These are phyloP conservation scores for Solanum piurae DNA, from an alignment of 257 asterid genomes.

Conservation along the genomic window DNA sequence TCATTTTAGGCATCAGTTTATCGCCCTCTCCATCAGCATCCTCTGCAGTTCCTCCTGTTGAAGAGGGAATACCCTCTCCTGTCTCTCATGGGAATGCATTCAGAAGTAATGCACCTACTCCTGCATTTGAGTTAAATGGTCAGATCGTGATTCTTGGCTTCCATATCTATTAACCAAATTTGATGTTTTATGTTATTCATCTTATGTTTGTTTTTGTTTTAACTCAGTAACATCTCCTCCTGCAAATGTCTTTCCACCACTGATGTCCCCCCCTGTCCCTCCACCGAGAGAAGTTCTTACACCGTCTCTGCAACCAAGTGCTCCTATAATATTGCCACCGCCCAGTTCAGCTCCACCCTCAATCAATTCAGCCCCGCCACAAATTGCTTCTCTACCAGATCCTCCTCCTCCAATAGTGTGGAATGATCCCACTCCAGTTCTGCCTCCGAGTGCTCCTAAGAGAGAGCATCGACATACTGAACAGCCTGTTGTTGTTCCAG, in stretches of 20 bases:
- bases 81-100: constrained; percentile 10
- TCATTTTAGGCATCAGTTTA: constrained; percentile 13
- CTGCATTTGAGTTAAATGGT: constrained; percentile 40
- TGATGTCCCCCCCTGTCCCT: constrained; percentile 22
- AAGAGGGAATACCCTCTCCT: constrained; percentile 22
- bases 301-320: constrained; percentile 26
- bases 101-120: constrained; percentile 22
- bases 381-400: constrained; percentile 16
- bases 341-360: constrained; percentile 29
- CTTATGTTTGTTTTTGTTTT: constrained; percentile 1
- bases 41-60: constrained; percentile 23
- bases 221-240: constrained; percentile 34
- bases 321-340: constrained; percentile 25
- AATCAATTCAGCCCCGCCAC: background rate
- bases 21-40: constrained; percentile 11
- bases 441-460: constrained; percentile 36
- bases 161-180: background rate
- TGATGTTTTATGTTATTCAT: background rate
- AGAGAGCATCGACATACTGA: constrained; percentile 7
- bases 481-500: constrained; percentile 28
- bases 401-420: constrained; percentile 28
- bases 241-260: constrained; percentile 31
- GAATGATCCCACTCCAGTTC: constrained; percentile 10
- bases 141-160: background rate
- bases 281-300: constrained; percentile 16